Evolutionary conservation across 208 protist genomes (phyloP), one percentile per base, ranked within the genome.

Genomic region (Blechomonas ayalai): DNA sequence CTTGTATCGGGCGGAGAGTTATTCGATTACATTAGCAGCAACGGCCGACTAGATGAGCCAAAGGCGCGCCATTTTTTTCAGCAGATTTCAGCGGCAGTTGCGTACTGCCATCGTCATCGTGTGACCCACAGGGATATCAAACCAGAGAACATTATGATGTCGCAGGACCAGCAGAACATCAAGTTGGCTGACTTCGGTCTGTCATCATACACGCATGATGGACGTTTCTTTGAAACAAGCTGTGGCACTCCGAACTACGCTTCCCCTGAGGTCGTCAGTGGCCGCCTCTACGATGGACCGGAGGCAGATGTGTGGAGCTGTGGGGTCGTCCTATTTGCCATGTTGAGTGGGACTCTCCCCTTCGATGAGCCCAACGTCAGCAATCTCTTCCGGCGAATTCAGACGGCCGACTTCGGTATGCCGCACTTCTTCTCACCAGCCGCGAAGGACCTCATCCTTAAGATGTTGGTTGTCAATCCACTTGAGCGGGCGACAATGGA

Each of bases 1-100:
- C 98, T 97, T 59, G 92, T 99, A 0, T 87, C 94, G 0, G 95
- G 96, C 20, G 97, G 97, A 0, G 97, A 99, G 53, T 65, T 99
- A 5, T 98, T 98, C 65, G 96, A 98, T 36, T 98, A 97, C 67
- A 98, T 99, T 52, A 93, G 95, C 12, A 76, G 79, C 8, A 83
- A 97, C 41, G 95, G 96, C 12, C 82, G 85, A 26, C 51, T 98
- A 8, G 73, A 81, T 1, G 96, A 99, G 52, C 59, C 75, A 3
- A 81, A 90, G 27, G 87, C 88, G 25, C 66, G 95, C 6, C 28
- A 52, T 12, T 89, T 98, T 29, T 99, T 99, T 63, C 97, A 99
- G 67, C 97, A 99, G 61, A 95, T 99, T 35, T 82, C 98, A 7
- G 96, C 89, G 0, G 98, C 90, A n/a, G 82, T 99, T 1, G 90